phyloP scores from a whole-genome alignment of 2,329 filamentous ascomycete species.

The Penicillium hesseltinei region DNA sequence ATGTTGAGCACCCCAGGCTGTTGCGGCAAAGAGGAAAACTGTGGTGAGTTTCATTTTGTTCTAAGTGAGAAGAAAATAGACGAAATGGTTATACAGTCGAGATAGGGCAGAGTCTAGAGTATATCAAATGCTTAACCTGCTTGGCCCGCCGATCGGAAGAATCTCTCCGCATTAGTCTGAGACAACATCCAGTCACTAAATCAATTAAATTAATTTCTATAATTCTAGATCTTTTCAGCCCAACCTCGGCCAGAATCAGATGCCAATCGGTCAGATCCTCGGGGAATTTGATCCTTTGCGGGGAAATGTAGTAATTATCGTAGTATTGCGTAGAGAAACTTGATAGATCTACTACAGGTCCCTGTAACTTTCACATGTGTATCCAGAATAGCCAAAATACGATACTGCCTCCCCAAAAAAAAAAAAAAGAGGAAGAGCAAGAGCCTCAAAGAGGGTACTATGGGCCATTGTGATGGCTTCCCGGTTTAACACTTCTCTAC shows the following conservation, averaged over 20 bases:
- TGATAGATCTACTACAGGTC: neutral
- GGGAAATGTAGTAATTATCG: neutral
- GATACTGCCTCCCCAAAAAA: neutral
- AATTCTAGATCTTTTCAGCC: neutral
- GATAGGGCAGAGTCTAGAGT: neutral
- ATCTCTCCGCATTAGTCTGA: neutral
- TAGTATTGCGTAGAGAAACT: neutral
- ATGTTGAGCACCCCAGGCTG: slow-evolving; percentile 14
- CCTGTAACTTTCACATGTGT: neutral
- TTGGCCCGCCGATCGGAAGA: slow-evolving; percentile 4
- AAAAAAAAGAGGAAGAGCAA: neutral
- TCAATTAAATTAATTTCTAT: neutral
- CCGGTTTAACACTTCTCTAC: too few species aligned
- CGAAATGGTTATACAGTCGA: neutral
- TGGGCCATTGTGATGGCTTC: neutral
- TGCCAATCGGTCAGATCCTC: neutral
- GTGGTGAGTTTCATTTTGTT: slow-evolving; percentile 17
- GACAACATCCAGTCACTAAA: neutral
- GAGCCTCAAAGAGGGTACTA: too few species aligned
- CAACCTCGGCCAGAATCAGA: slow-evolving; percentile 6
- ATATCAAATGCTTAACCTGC: slow-evolving; percentile 21
- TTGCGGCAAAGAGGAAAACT: slow-evolving; percentile 15
- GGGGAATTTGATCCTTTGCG: neutral
- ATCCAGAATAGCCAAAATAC: neutral
- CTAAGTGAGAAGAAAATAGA: neutral